Percentiles rank a stretch among this genome's conserved stretches.
Evolutionary conservation across 2,329 filamentous ascomycete species (phyloP).

Genomic region (Teratosphaeria epicoccoides): DNA sequence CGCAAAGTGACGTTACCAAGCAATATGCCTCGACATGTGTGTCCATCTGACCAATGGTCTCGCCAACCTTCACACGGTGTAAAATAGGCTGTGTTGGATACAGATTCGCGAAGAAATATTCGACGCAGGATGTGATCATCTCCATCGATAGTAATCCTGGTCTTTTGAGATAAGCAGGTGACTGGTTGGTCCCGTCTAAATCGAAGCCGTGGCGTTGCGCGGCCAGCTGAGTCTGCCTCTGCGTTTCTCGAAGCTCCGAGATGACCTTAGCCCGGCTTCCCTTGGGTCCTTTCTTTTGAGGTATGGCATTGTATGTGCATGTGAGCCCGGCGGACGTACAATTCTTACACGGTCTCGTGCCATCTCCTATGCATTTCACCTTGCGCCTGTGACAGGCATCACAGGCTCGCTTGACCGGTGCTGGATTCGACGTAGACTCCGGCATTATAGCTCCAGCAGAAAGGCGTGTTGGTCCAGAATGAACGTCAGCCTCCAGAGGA

Average conservation of each 20-base stretch:
- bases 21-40: conserved; percentile 47
- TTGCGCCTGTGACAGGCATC: conserved; percentile 38
- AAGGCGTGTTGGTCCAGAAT: background rate
- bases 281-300: conserved; percentile 54
- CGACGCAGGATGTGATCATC: conserved; percentile 44
- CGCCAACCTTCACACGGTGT: conserved; percentile 41
- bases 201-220: conserved; percentile 28
- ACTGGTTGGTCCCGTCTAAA: conserved; percentile 31
- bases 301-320: conserved; percentile 56
- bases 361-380: conserved; percentile 43
- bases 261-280: conserved; percentile 53
- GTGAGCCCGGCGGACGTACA: conserved; percentile 48
- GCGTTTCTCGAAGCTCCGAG: conserved; percentile 48
- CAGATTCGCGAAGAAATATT: conserved; percentile 51
- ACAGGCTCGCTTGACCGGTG: conserved; percentile 20
- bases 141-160: conserved; percentile 40
- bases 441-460: conserved; percentile 3
- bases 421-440: conserved; percentile 8
- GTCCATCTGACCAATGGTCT: conserved; percentile 43
- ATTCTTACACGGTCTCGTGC: conserved; percentile 48
- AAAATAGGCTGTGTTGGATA: conserved; percentile 56
- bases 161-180: conserved; percentile 35
- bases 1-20: conserved; percentile 42
- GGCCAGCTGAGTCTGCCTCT: conserved; percentile 35
- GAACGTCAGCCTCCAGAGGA: background rate